phyloP scores from a whole-genome alignment of 2,329 filamentous ascomycete species.

The Achaetomium macrosporum region DNA sequence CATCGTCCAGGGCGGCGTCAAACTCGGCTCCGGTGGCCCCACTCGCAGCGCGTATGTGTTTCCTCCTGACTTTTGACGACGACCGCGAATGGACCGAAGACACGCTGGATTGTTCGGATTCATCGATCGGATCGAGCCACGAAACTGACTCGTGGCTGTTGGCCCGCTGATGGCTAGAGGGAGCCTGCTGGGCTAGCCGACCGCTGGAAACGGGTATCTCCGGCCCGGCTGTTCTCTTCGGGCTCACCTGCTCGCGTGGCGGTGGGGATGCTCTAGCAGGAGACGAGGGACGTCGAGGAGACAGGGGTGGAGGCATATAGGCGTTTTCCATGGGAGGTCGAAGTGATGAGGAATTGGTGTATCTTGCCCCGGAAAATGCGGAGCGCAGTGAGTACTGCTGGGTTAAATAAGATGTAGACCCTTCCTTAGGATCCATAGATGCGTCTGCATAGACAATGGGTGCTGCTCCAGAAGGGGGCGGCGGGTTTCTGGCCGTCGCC shows the following conservation, averaged over 20 bases:
- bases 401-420: constrained; percentile 27
- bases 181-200: constrained; percentile 12
- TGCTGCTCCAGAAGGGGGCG: constrained; percentile 20
- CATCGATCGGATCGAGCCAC: constrained; percentile 91
- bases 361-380: constrained; percentile 47
- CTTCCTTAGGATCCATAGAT: constrained; percentile 22
- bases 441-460: constrained; percentile 24
- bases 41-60: constrained; percentile 62
- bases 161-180: constrained; percentile 45
- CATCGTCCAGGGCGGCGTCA: constrained; percentile 87
- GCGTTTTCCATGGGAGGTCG: constrained; percentile 48
- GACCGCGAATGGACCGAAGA: constrained; percentile 78
- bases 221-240: constrained; percentile 20
- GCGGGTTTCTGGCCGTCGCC: constrained; percentile 22
- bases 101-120: constrained; percentile 72
- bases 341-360: constrained; percentile 32
- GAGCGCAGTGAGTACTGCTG: constrained; percentile 42
- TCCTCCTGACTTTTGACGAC: constrained; percentile 63
- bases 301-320: constrained; percentile 67
- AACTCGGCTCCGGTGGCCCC: constrained; percentile 82
- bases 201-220: constrained; percentile 22
- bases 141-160: constrained; percentile 77
- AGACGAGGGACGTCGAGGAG: constrained; percentile 55
- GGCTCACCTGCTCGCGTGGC: constrained; percentile 28
- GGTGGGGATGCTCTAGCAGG: constrained; percentile 32